Base-by-base conservation (phyloP, 1,284 basidiomycete genomes). In the Volvariella volvacea region DNA sequence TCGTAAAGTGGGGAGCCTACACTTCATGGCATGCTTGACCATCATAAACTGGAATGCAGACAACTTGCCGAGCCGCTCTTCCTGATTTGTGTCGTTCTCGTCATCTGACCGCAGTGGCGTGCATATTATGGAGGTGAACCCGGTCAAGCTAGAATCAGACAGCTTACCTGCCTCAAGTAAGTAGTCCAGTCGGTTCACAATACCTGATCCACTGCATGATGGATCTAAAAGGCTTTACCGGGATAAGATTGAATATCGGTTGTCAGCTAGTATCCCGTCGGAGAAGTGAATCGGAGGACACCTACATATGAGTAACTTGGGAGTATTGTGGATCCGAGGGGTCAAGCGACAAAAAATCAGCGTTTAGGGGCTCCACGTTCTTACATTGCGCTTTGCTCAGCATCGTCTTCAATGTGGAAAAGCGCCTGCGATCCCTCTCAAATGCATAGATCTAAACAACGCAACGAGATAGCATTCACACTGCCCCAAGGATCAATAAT, bases 11-110 rank as follows among this genome's bases (percentile, higher is more conserved):
- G 16, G 14, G 21, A 39, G 34, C 75, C 58, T 59, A 92, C 92
- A 99, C 61, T 83, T 84, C 83, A 99, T 92, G 7, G 95, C 95
- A 58, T 98, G 96, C 53, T 79, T 80, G 54, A 99, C 83, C 81
- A 98, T 94, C 61, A 80, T 74, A n/a, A 92, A 71, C 59, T 99
- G 96, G 63, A 97, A 97, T 9, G 73, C 67, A 1, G 91, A 81
- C 17, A 97, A 76, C 52, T 90, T 91, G 51, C 78, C 75, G 36
- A 97, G 71, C 22, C 93, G 82, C 40, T 79, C 78, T 45, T 81
- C 76, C 45, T 73, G 71, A 19, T 28, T 28, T 28, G 25, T 28
- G 25, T 59, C 66, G 17, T 67, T 64, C n/a, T 77, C 71, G 38
- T 74, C 70, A 65, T 67, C 63, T 67, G 47, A 40, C 44, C 36